phyloP scores from a whole-genome alignment of 805 yeast genomes.

The Pichia gijzeniarum region DNA sequence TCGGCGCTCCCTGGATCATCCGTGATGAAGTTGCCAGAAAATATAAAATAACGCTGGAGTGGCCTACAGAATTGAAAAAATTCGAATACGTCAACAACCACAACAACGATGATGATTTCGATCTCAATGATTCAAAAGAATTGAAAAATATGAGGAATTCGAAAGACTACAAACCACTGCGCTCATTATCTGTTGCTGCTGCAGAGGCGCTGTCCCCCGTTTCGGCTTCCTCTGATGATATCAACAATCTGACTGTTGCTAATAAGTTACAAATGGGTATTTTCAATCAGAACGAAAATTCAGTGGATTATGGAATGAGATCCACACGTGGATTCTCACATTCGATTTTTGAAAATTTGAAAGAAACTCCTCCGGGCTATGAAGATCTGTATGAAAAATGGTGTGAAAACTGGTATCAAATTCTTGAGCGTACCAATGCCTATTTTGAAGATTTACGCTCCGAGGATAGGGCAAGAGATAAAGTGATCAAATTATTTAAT shows the following conservation, averaged over 20 bases:
- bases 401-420: conserved; percentile 48
- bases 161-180: background rate
- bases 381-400: conserved; percentile 37
- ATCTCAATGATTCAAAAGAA: conserved; percentile 1
- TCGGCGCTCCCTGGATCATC: conserved; percentile 96
- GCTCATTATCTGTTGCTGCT: background rate
- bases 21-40: conserved; percentile 65
- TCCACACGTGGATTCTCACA: conserved; percentile 12
- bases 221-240: background rate
- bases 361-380: conserved; percentile 33
- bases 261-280: background rate
- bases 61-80: conserved; percentile 48
- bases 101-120: background rate
- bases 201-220: background rate
- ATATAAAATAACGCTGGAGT: conserved; percentile 57
- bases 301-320: conserved; percentile 10
- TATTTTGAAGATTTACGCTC: conserved; percentile 41
- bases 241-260: background rate
- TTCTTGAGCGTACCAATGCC: conserved; percentile 40
- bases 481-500: conserved; percentile 38
- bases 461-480: conserved; percentile 33
- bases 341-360: conserved; percentile 28
- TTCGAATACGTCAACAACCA: conserved; percentile 12
- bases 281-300: conserved; percentile 6
- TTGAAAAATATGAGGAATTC: background rate